Evolutionary conservation across 352 stramenopile species (phyloP).

Genomic region (Pythium sukuiense): DNA sequence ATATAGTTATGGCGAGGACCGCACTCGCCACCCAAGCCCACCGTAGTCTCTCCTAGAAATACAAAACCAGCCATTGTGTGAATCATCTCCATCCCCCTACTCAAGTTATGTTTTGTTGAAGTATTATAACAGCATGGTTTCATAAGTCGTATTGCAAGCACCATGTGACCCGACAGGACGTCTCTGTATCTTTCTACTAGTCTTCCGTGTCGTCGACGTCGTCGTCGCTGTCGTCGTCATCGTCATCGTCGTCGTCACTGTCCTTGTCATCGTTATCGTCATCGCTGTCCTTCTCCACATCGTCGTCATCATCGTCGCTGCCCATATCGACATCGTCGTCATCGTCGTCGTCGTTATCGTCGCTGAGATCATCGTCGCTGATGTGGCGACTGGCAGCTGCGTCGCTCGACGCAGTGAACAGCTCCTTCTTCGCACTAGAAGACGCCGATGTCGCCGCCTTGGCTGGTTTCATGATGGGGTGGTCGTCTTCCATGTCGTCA

Average conservation of each 20-base stretch:
- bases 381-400: slow-evolving; percentile 2
- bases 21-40: background rate
- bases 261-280: slow-evolving; percentile 34
- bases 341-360: slow-evolving; percentile 28
- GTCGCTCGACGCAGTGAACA: slow-evolving; percentile 18
- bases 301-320: slow-evolving; percentile 37
- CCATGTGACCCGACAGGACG: background rate
- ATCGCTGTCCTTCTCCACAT: slow-evolving; percentile 38
- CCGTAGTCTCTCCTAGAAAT: background rate
- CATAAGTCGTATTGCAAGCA: background rate
- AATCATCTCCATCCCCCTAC: background rate
- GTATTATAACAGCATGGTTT: background rate
- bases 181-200: slow-evolving; percentile 10
- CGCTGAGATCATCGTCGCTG: slow-evolving; percentile 4
- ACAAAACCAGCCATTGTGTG: background rate
- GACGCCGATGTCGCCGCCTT: slow-evolving; percentile 1
- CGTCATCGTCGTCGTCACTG: slow-evolving; percentile 30
- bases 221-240: slow-evolving; percentile 28
- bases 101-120: background rate
- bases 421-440: slow-evolving; percentile 27
- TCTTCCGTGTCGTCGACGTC: slow-evolving; percentile 20
- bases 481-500: slow-evolving; percentile 19
- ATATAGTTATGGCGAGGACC: background rate
- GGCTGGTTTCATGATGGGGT: slow-evolving; percentile 14
- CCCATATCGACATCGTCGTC: slow-evolving; percentile 39